Evolutionary conservation across 257 asterid species (phyloP), one percentile per base, ranked within the genome.

Genomic region (Ajuga chamaepitys): DNA sequence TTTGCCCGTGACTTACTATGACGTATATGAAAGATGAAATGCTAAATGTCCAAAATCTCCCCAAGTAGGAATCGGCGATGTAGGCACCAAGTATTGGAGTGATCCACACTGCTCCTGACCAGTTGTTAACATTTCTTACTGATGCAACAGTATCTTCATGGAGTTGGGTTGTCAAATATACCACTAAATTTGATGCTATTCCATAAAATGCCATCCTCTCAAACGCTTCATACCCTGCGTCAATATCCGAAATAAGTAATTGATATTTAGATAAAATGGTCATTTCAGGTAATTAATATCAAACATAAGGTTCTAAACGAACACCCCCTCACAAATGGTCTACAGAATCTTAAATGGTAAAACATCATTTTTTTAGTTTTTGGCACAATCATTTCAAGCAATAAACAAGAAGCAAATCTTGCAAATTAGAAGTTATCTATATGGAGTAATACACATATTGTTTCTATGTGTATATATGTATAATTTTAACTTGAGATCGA

Each of bases 201-300:
- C 96, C 98, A 62, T 91, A 91, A 42, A 91, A 91, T 3, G 96
- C 95, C 96, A 91, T 88, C 72, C 98, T 85, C 55, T 91, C 98
- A 57, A 86, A 91, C 58, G 95, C 93, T 77, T 91, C 98, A 62
- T 86, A 91, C 0, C 84, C 95, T 91, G 68, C 47, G 16, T 9
- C 42, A 9, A 45, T 10, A 10, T 30, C 7, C 4, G 37, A 1
- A 30, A 30, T 1, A 30, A n/a, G n/a, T n/a, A n/a, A n/a, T n/a
- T n/a, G n/a, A n/a, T n/a, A n/a, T n/a, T n/a, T n/a, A n/a, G n/a
- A n/a, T n/a, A n/a, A n/a, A n/a, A n/a, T n/a, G n/a, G n/a, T 30
- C 5, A 4, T 4, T 30, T 30, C 37, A 28, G 34, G 5, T 28
- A 28, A 2, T 5, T 28, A 5, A 28, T 28, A n/a, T n/a, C n/a